A percentile compares a stretch with the other conserved stretches of the same genome.
These are phyloP conservation scores for Ophiosphaerella narmari DNA, from an alignment of 2,329 filamentous ascomycete genomes.

Conservation along the genomic window DNA sequence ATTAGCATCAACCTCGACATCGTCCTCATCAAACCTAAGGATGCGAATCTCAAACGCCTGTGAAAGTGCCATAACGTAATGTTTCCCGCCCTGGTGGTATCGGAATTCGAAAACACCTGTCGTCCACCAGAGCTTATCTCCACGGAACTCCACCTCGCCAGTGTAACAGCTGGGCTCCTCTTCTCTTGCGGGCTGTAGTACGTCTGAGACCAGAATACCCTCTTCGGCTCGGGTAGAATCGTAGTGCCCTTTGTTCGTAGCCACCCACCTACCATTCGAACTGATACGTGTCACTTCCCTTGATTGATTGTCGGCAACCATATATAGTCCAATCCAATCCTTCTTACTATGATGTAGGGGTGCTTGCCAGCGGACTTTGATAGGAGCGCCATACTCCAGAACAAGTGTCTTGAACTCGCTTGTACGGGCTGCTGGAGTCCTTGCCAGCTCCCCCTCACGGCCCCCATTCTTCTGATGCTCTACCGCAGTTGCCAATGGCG, in stretches of 20 bases:
- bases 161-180: conserved; percentile 65
- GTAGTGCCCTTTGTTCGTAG: conserved; percentile 76
- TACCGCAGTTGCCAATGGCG: conserved; percentile 53
- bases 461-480: conserved; percentile 67
- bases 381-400: conserved; percentile 87
- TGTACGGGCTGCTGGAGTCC: conserved; percentile 65
- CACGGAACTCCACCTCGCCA: conserved; percentile 85
- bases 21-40: conserved; percentile 76
- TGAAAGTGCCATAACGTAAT: conserved; percentile 93
- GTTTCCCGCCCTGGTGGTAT: conserved; percentile 91
- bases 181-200: conserved; percentile 56
- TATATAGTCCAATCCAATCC: conserved; percentile 96
- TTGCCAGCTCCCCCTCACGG: conserved; percentile 73
- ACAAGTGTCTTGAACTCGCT: conserved; percentile 72
- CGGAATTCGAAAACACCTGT: conserved; percentile 96
- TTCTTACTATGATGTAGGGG: conserved; percentile 84
- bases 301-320: conserved; percentile 90
- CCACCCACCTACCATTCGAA: conserved; percentile 87
- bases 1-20: conserved; percentile 63
- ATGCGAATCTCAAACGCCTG: conserved; percentile 91
- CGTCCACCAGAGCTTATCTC: conserved; percentile 97
- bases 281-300: conserved; percentile 82
- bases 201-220: conserved; percentile 74
- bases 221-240: conserved; percentile 75
- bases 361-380: conserved; percentile 88